Evolutionary conservation across 345 rosid species (phyloP).

Genomic region (Syzygium aromaticum): DNA sequence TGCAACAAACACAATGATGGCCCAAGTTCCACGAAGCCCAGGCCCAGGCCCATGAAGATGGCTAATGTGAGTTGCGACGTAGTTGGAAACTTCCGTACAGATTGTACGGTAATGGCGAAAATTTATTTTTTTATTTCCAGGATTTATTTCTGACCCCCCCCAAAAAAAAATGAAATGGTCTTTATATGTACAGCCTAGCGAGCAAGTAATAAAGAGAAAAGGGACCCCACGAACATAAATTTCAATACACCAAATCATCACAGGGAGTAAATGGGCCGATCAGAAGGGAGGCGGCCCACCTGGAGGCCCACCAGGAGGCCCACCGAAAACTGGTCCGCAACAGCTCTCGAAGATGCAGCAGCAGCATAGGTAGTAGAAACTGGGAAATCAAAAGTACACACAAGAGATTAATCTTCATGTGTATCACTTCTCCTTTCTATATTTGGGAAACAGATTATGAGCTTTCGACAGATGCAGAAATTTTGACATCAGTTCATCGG

Average conservation of each 20-base stretch:
- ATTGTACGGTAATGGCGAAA: background rate
- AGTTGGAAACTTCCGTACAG: no score
- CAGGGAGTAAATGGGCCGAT: background rate
- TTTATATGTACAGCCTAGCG: background rate
- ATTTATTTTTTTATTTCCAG: background rate
- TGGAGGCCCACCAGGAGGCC: conserved; percentile 10
- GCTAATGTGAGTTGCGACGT: no score
- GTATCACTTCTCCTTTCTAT: background rate
- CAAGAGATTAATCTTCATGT: background rate
- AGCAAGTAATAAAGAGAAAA: background rate
- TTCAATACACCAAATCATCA: background rate
- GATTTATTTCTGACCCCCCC: background rate
- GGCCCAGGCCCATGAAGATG: no score
- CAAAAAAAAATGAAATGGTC: background rate
- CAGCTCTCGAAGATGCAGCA: conserved; percentile 56
- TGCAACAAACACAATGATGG: no score
- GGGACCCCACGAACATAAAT: background rate
- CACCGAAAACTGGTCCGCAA: conserved; percentile 45
- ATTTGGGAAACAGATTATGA: background rate
- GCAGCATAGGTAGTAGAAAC: conserved; percentile 42
- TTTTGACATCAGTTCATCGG: no score
- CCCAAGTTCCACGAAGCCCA: no score
- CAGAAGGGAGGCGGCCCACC: conserved; percentile 17
- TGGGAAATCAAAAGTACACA: background rate
- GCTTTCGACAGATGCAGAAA: background rate